Base-by-base conservation (phyloP, 2,329 filamentous ascomycete genomes). In the Monosporascus sp. region DNA sequence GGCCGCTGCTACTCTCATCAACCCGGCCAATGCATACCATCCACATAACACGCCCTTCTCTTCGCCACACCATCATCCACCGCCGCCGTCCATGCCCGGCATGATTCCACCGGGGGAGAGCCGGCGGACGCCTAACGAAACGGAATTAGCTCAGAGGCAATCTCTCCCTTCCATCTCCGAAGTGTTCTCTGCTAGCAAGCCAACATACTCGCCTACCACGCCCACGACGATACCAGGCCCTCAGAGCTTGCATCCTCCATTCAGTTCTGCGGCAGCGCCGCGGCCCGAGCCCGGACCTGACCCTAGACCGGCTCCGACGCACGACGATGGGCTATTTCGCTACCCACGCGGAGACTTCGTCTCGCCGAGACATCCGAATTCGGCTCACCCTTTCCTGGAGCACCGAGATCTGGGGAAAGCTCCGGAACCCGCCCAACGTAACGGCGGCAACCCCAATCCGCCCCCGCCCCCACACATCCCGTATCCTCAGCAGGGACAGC, bases 401-500 rank as follows among this genome's bases (percentile, higher is more conserved):
- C 65, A 61, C 45, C 58, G 63, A 38, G 65, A 68, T 20, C 51
- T 59, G 20, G 31, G 52, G 2, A 67, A 65, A 39, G 57, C 60
- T 36, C 54, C 60, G 11, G 64, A 65, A n/a, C 47, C 58, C 0
- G 37, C 56, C 31, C 56, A 56, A 27, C 53, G 62, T 5, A 61
- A 54, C 34, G 53, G 50, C 27, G 57, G 48, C 18, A 63, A 67
- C 42, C 24, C 62, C 14, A 61, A 60, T 48, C 66, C 68, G 31
- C 65, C 68, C 3, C 69, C 69, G 37, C 68, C 68, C 34, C 62
- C 70, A n/a, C 66, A 71, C 11, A 66, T 66, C 9, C 60, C 72
- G 20, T 74, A 74, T 24, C 72, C 74, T 34, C 72, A 72, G 38
- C 60, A 70, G 1, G 74, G 74, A 6, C 77, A 78, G 53, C 65